phyloP scores from a whole-genome alignment of 2,329 filamentous ascomycete species.

The Trichoderma polysporum region DNA sequence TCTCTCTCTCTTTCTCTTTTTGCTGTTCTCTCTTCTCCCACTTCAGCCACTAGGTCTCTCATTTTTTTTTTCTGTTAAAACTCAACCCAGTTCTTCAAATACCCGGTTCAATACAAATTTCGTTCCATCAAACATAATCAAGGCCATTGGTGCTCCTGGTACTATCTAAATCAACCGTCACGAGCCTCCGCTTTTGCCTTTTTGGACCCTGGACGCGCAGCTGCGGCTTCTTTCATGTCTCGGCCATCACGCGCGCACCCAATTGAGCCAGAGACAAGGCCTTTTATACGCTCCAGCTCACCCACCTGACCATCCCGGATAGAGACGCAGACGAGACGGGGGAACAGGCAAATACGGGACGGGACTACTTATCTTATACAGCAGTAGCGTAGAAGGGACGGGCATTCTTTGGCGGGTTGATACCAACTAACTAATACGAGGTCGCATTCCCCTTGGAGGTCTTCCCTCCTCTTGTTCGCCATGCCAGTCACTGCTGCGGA shows the following conservation, averaged over 20 bases:
- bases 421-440: conserved; percentile 9
- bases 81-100: too few relatives aligned
- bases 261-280: conserved; percentile 21
- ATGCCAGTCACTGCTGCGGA: conserved; percentile 13
- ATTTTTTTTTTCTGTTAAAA: too few relatives aligned
- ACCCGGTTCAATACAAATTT: neutral
- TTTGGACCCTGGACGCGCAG: conserved; percentile 8
- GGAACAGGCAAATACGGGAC: neutral
- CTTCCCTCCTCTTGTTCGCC: neutral
- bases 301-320: conserved; percentile 17
- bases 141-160: neutral
- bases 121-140: neutral
- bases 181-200: conserved; percentile 7
- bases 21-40: too few relatives aligned
- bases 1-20: too few relatives aligned
- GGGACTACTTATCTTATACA: too few relatives aligned
- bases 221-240: conserved; percentile 24
- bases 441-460: conserved; percentile 2
- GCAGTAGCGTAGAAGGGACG: neutral
- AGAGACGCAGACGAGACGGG: conserved; percentile 1
- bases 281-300: neutral
- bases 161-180: neutral
- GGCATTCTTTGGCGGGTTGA: conserved; percentile 2
- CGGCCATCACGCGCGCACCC: conserved; percentile 24
- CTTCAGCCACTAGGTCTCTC: too few relatives aligned